Conservation (phyloP, 257 asterid species). For the Solanum sejunctum region DNA sequence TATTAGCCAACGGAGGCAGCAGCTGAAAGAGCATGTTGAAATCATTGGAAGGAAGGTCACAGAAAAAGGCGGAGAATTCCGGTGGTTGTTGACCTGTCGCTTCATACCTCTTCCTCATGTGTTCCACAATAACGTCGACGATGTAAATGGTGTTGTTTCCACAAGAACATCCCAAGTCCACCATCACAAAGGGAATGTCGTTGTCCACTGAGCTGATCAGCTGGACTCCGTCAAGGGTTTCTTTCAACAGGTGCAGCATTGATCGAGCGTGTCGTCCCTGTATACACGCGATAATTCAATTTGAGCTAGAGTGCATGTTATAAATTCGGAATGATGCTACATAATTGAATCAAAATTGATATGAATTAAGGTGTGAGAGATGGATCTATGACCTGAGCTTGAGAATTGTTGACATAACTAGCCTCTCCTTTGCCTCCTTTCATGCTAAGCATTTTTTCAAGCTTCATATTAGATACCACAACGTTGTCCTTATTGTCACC, state of each 20-base stretch:
- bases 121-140: constrained; percentile 61
- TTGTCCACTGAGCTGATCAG: constrained; percentile 9
- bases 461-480: constrained; percentile 49
- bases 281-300: background rate
- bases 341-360: background rate
- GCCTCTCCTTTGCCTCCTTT: constrained; percentile 93
- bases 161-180: constrained; percentile 83
- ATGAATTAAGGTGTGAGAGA: background rate
- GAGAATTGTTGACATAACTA: constrained; percentile 81
- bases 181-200: constrained; percentile 52
- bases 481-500: constrained; percentile 27
- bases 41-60: constrained; percentile 85
- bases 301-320: background rate
- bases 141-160: constrained; percentile 77
- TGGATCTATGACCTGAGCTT: constrained; percentile 56
- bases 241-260: constrained; percentile 61
- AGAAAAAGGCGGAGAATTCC: constrained; percentile 76
- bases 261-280: constrained; percentile 79
- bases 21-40: constrained; percentile 82
- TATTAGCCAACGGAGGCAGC: constrained; percentile 40
- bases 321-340: no score
- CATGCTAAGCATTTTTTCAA: constrained; percentile 71
- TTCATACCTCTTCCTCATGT: constrained; percentile 51
- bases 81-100: constrained; percentile 36
- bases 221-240: constrained; percentile 49